These are phyloP conservation scores for Ampelocalamus luodianensis DNA, from an alignment of 176 grass and related monocot species.

Conservation along the genomic window DNA sequence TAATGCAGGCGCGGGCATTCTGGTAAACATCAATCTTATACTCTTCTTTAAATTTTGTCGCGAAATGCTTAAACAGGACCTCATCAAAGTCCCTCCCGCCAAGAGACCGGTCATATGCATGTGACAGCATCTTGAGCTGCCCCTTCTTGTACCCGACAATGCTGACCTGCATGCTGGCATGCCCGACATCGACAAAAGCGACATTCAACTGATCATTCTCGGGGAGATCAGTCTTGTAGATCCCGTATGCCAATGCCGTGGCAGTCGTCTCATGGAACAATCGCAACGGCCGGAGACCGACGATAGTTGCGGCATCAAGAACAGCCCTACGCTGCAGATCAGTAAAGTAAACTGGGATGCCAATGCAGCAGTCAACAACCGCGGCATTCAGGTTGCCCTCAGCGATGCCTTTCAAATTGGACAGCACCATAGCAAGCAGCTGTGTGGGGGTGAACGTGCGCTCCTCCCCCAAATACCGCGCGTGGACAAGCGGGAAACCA, in stretches of 20 bases:
- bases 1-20: conserved; percentile 57
- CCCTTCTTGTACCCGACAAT: conserved; percentile 68
- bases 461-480: conserved; percentile 63
- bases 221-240: conserved; percentile 84
- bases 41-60: conserved; percentile 60
- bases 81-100: conserved; percentile 87
- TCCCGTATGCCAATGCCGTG: conserved; percentile 84
- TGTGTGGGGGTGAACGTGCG: conserved; percentile 69
- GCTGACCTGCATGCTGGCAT: conserved; percentile 88
- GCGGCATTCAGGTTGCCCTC: conserved; percentile 64
- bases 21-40: conserved; percentile 80
- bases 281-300: conserved; percentile 59
- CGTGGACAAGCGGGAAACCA: conserved; percentile 71
- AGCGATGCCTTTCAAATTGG: conserved; percentile 78
- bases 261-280: conserved; percentile 91
- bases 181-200: conserved; percentile 83
- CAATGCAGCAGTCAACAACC: conserved; percentile 88
- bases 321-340: conserved; percentile 88
- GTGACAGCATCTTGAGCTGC: conserved; percentile 63
- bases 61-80: conserved; percentile 70
- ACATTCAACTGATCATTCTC: conserved; percentile 76
- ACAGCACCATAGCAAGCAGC: conserved; percentile 83
- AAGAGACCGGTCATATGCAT: conserved; percentile 67
- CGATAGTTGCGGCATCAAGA: conserved; percentile 70
- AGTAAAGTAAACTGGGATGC: conserved; percentile 79